Evolutionary conservation across 257 asterid genomes (phyloP), one percentile per base, ranked within the genome.

Genomic region (Knoxia roxburghii): DNA sequence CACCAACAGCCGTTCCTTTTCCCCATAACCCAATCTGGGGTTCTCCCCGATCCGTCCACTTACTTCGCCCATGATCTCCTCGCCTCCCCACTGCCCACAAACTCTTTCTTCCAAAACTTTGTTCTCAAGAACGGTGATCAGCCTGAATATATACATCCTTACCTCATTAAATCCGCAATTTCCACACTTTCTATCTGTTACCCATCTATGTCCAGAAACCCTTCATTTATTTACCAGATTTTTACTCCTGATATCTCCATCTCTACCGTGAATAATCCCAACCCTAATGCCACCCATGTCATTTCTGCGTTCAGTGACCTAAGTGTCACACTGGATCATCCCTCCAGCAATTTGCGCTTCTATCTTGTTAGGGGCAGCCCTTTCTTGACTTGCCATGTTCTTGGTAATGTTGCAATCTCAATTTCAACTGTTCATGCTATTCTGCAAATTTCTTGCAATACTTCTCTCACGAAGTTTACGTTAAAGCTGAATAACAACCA

Each of bases 301-400:
- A 69, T 93, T 0, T 85, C 99, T 20, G 69, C 95, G 0, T 90
- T 86, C 74, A 79, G 69, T 72, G 97, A 85, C 69, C 89, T 93
- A 55, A 81, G 91, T 24, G 82, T 90, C 53, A 93, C 99, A 17
- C 68, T 93, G 4, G 95, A 90, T 51, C 81, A 86, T 30, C 99
- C 97, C 30, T 86, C 90, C 0, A 76, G 80, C 68, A 80, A 79
- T 77, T 82, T 93, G 1, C 76, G 94, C 65, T 88, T 88, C 80
- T 85, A 75, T 62, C 96, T 93, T 24, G 96, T 81, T 52, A 73
- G 97, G 54, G 99, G 99, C 37, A 86, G 95, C 56, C 99, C 99
- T 45, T 93, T 82, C 73, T 39, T 88, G 76, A 93, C 99, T 4
- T 86, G 90, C 66, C 55, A 74, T 15, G 92, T 85, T 20, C 15